Evolutionary conservation across 1,284 basidiomycete species (phyloP).

Genomic region (Cryptococcus sp.): DNA sequence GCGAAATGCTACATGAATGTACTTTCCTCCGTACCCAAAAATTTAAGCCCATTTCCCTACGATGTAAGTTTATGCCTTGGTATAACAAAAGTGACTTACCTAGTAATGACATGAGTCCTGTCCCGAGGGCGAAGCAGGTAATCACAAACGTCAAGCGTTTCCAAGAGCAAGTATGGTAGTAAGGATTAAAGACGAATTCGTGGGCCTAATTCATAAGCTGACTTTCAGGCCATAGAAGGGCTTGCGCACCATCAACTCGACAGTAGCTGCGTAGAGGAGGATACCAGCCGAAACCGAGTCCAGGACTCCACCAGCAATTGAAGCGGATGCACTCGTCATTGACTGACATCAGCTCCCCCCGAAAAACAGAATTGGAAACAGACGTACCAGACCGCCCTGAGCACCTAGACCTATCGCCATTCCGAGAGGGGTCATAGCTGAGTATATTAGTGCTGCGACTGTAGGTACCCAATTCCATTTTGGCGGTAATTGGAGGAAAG

Average conservation of each 20-base stretch:
- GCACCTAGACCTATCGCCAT: constrained; percentile 17
- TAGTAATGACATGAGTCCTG: constrained; percentile 49
- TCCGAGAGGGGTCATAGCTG: constrained; percentile 15
- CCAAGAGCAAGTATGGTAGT: constrained; percentile 37
- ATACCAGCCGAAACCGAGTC: constrained; percentile 31
- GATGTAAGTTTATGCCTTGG: no score
- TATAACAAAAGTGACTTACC: constrained; percentile 9
- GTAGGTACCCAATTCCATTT: constrained; percentile 6
- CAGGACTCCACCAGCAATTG: constrained; percentile 18
- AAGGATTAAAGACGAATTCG: constrained; percentile 42
- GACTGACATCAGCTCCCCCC: constrained; percentile 1
- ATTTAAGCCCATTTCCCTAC: background rate
- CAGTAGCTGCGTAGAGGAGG: constrained; percentile 33
- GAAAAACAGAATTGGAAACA: background rate
- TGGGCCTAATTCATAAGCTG: constrained; percentile 13
- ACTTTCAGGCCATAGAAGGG: background rate
- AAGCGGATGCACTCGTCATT: constrained; percentile 10
- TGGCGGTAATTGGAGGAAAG: constrained; percentile 12
- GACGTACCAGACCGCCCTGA: constrained; percentile 1
- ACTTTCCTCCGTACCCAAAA: no score
- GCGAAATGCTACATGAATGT: no score
- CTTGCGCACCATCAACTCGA: constrained; percentile 9
- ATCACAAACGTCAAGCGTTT: constrained; percentile 23
- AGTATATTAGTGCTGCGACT: constrained; percentile 11
- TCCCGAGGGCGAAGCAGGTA: constrained; percentile 42